Evolutionary conservation across 2,329 filamentous ascomycete species (phyloP).

Genomic region (Xylariaceae sp.): DNA sequence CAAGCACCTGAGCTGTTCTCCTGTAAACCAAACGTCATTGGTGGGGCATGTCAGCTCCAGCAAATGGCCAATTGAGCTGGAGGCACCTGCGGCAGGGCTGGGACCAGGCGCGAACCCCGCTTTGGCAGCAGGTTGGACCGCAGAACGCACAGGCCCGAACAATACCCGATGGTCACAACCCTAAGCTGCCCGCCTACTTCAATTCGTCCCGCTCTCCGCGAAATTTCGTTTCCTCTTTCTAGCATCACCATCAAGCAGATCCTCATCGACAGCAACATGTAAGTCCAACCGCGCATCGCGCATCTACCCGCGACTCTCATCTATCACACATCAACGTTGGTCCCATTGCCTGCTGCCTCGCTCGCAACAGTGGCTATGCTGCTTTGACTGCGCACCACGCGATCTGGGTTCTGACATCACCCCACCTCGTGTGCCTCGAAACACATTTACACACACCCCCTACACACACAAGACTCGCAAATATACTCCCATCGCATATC

Average conservation of each 20-base stretch:
- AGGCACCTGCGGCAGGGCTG: no score
- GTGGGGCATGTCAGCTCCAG: no score
- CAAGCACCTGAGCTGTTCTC: no score
- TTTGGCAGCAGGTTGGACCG: no score
- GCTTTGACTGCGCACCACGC: not conserved
- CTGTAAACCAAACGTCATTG: no score
- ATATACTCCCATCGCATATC: not conserved
- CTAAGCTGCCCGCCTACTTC: conserved; percentile 27
- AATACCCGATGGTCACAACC: conserved; percentile 28
- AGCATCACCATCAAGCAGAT: conserved; percentile 30
- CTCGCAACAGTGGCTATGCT: not conserved
- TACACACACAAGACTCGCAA: not conserved
- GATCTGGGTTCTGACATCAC: conserved; percentile 2
- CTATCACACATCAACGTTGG: not conserved
- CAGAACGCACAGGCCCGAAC: conserved; percentile 20
- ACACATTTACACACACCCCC: conserved; percentile 5
- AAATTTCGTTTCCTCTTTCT: conserved; percentile 22
- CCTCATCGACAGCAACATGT: conserved; percentile 32
- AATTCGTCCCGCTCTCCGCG: conserved; percentile 21
- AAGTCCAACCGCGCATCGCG: conserved; percentile 16
- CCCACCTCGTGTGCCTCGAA: conserved; percentile 12
- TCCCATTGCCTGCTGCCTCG: not conserved
- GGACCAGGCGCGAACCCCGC: no score
- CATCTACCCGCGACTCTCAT: not conserved
- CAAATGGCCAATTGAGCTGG: no score